Percentiles rank a stretch among this genome's conserved stretches.
These are phyloP conservation scores for Scheffersomyces lignicola DNA, from an alignment of 1,139 yeast genomes.

Conservation along the genomic window DNA sequence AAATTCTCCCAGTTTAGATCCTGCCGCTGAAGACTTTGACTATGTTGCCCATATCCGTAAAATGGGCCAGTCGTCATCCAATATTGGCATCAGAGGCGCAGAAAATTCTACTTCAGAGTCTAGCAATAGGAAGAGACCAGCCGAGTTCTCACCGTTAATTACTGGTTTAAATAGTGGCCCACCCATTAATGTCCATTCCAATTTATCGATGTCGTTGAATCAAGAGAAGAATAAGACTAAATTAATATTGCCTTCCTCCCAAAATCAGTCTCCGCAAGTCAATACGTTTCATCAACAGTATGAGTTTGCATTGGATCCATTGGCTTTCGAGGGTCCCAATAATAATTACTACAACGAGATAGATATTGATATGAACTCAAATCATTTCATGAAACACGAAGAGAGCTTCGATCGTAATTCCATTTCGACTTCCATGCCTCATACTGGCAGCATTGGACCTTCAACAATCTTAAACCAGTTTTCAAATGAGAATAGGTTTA, in stretches of 20 bases:
- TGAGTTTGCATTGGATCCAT: slow-evolving; percentile 33
- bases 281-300: slow-evolving; percentile 10
- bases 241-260: slow-evolving; percentile 3
- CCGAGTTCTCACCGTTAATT: slow-evolving; percentile 34
- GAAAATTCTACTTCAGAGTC: background rate
- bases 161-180: background rate
- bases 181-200: background rate
- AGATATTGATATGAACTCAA: slow-evolving; percentile 2
- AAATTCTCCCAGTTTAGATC: slow-evolving; percentile 19
- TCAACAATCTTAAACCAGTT: slow-evolving; percentile 11
- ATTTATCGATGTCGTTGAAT: slow-evolving; percentile 2
- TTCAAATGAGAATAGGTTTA: slow-evolving; percentile 2
- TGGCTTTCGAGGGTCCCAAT: slow-evolving; percentile 36
- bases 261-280: slow-evolving; percentile 3
- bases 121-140: slow-evolving; percentile 30
- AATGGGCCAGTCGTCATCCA: slow-evolving; percentile 39
- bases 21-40: slow-evolving; percentile 58
- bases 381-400: slow-evolving; percentile 13
- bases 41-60: slow-evolving; percentile 66
- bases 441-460: slow-evolving; percentile 9
- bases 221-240: slow-evolving; percentile 2
- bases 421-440: slow-evolving; percentile 3
- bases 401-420: slow-evolving; percentile 5
- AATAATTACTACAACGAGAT: slow-evolving; percentile 17
- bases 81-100: background rate